Conservation (phyloP, 2,329 filamentous ascomycete genomes). For the Fusarium robinianum region DNA sequence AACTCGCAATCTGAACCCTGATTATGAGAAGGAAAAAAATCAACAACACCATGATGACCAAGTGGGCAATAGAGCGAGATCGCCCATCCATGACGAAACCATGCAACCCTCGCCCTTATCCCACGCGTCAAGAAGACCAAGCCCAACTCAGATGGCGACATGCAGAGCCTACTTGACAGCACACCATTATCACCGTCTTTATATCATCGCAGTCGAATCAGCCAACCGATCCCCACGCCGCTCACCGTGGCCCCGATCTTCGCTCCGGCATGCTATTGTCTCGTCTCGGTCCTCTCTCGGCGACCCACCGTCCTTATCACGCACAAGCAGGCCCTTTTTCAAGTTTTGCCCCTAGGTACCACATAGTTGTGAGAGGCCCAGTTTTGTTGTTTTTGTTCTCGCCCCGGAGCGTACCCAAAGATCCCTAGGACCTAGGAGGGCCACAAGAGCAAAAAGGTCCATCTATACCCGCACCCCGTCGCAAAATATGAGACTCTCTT, state of each 20-base stretch:
- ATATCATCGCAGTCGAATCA: slow-evolving; percentile 13
- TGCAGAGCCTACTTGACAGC: too few species aligned
- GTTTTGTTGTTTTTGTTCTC: too few species aligned
- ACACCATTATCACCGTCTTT: slow-evolving; percentile 21
- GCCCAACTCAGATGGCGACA: too few species aligned
- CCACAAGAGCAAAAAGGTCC: slow-evolving; percentile 14
- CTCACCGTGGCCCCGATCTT: slow-evolving; percentile 1
- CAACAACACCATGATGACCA: slow-evolving; percentile 29
- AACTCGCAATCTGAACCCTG: slow-evolving; percentile 12
- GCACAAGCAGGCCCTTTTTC: slow-evolving; percentile 6
- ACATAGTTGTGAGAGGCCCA: slow-evolving; percentile 29
- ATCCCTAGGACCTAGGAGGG: slow-evolving; percentile 5
- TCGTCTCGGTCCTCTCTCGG: slow-evolving; percentile 38
- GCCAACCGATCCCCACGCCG: slow-evolving; percentile 1
- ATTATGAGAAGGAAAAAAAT: too few species aligned
- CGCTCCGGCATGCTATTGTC: slow-evolving; percentile 22
- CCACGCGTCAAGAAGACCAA: slow-evolving; percentile 11
- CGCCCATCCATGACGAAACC: slow-evolving; percentile 14
- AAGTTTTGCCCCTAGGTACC: slow-evolving; percentile 21
- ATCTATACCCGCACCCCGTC: slow-evolving; percentile 26
- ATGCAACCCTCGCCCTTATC: too few species aligned
- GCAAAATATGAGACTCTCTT: slow-evolving; percentile 27
- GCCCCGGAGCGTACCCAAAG: slow-evolving; percentile 30
- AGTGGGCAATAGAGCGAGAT: too few species aligned
- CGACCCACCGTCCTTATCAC: slow-evolving; percentile 40